These are phyloP conservation scores for Gymnopus androsaceus DNA, from an alignment of 1,284 basidiomycete species.

Conservation along the genomic window DNA sequence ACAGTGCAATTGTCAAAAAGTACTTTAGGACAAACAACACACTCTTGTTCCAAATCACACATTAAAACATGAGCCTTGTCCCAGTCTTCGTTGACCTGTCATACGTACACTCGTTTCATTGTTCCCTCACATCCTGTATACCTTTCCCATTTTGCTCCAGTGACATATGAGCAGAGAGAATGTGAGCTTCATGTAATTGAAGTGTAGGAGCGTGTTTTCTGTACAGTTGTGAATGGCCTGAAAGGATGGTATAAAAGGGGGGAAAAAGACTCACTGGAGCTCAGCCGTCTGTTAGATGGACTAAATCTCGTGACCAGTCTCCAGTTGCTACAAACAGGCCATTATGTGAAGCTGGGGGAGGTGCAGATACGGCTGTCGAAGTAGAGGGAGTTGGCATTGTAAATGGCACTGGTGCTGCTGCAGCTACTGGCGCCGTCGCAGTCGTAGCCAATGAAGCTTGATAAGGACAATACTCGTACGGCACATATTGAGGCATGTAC, in stretches of 20 bases:
- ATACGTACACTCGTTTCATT: slow-evolving; percentile 67
- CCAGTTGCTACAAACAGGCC: slow-evolving; percentile 66
- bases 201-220: slow-evolving; percentile 81
- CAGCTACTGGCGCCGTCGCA: background rate
- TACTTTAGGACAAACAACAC: slow-evolving; percentile 23
- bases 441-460: background rate
- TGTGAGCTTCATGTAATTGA: slow-evolving; percentile 83
- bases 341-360: background rate
- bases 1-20: background rate
- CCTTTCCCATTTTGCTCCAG: slow-evolving; percentile 74
- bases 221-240: slow-evolving; percentile 1
- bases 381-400: background rate
- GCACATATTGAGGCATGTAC: background rate
- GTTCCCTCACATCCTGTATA: slow-evolving; percentile 76
- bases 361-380: background rate
- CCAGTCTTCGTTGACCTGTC: slow-evolving; percentile 18
- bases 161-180: slow-evolving; percentile 74
- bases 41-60: slow-evolving; percentile 60
- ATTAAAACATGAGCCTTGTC: slow-evolving; percentile 41
- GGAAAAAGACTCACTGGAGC: slow-evolving; percentile 56
- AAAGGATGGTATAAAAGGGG: slow-evolving; percentile 2
- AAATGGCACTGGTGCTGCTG: no score
- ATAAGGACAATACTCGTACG: slow-evolving; percentile 4
- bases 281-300: slow-evolving; percentile 82
- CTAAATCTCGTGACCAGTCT: slow-evolving; percentile 81